Evolutionary conservation across 2,329 filamentous ascomycete species (phyloP), one percentile per base, ranked within the genome.

Genomic region (Fusarium denticulatum): DNA sequence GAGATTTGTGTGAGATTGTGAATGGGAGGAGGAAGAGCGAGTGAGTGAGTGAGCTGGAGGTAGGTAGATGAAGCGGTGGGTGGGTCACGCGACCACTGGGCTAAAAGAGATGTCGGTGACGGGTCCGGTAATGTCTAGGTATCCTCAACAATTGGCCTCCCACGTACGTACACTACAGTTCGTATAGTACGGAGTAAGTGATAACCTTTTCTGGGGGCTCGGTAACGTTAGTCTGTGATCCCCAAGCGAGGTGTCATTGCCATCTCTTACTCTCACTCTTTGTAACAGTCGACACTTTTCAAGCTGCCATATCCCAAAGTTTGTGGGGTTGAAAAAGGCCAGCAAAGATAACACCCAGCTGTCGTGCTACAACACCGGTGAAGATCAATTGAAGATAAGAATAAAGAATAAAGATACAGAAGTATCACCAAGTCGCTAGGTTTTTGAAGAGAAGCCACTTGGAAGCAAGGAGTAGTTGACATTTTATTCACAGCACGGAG

Each of bases 11-110:
- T 68, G 56, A 60, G 43, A 43, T 39, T 43, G 50, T 64, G 53
- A 64, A 32, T 50, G 58, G 12, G 45, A 36, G 66, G 59, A 58
- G 47, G 13, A 43, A 24, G 40, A 43, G 32, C 16, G 49, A 43
- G 32, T n/a, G 8, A 9, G 37, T 34, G 47, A 56, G 61, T 36
- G 49, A 26, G n/a, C 34, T 52, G 47, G 47, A 53, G 24, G 34
- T 53, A 53, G 24, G 34, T 53, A 37, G 50, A 55, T 55, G 42
- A 46, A 67, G 64, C 69, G 67, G 69, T 61, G 64, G 69, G 76
- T 77, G 75, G 76, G 76, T 78, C 76, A 78, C 76, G 76, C 76
- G 76, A 78, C 76, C 76, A 69, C 36, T 53, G 43, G 50, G 39
- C 62, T 30, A 65, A 67, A 59, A 66, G 67, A 66, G 67, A 71